phyloP scores from a whole-genome alignment of 2,329 filamentous ascomycete species.

The Trichoderma koningiopsis region DNA sequence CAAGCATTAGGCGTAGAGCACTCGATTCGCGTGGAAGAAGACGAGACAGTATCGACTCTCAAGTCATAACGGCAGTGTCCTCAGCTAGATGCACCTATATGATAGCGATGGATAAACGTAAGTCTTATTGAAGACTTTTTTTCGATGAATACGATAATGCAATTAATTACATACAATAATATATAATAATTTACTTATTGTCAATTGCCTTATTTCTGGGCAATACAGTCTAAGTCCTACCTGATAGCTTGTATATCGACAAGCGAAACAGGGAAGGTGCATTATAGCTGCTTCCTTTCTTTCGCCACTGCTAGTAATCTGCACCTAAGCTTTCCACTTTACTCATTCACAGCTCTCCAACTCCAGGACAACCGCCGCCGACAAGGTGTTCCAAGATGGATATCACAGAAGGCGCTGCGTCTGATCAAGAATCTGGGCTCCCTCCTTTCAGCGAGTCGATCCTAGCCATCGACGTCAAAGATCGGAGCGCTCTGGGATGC shows the following conservation, averaged over 20 bases:
- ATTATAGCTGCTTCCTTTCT: background rate
- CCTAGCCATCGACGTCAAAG: slow-evolving; percentile 76
- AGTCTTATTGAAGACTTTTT: background rate
- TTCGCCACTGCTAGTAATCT: background rate
- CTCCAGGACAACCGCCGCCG: background rate
- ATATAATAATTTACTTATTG: background rate
- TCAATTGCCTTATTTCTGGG: background rate
- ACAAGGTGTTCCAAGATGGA: background rate
- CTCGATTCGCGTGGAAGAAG: slow-evolving; percentile 67
- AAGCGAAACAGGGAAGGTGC: background rate
- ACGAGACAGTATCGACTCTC: slow-evolving; percentile 62
- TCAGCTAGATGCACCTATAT: background rate
- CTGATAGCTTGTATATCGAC: background rate
- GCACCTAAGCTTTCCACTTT: background rate
- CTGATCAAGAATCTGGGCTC: background rate
- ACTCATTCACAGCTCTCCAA: background rate
- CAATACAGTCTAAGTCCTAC: background rate
- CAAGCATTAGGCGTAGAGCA: slow-evolving; percentile 59
- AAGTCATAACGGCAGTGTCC: background rate
- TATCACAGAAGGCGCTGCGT: background rate
- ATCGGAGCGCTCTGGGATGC: slow-evolving; percentile 75
- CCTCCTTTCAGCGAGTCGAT: slow-evolving; percentile 43
- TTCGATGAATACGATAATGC: background rate
- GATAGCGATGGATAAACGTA: background rate
- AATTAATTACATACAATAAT: background rate